Evolutionary conservation across 1,139 yeast species (phyloP).

Genomic region (Yueomyces sp.): DNA sequence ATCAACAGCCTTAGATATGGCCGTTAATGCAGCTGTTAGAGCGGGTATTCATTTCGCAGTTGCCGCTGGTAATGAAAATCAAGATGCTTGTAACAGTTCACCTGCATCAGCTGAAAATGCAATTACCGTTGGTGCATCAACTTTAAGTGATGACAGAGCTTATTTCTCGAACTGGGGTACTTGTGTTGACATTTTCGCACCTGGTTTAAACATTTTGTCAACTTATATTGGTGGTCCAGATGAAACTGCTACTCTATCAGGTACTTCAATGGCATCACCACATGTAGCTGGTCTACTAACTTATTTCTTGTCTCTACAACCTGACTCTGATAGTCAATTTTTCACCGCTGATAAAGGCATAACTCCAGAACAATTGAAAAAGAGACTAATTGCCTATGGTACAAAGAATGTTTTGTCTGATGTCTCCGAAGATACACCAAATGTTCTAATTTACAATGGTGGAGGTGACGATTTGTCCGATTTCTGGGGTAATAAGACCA

Average conservation of each 20-base stretch:
- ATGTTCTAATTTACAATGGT: constrained; percentile 84
- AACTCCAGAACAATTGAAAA: constrained; percentile 80
- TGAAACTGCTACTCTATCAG: constrained; percentile 31
- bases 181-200: constrained; percentile 75
- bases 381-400: constrained; percentile 71
- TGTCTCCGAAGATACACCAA: constrained; percentile 76
- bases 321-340: constrained; percentile 67
- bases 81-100: constrained; percentile 65
- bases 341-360: constrained; percentile 40
- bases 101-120: constrained; percentile 68
- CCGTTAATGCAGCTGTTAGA: constrained; percentile 65
- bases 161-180: constrained; percentile 77
- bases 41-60: constrained; percentile 71
- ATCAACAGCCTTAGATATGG: constrained; percentile 50
- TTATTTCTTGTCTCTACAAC: constrained; percentile 54
- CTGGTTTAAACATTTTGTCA: constrained; percentile 53
- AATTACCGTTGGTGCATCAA: constrained; percentile 78
- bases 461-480: constrained; percentile 69
- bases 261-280: constrained; percentile 87
- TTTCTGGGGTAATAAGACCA: constrained; percentile 39
- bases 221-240: constrained; percentile 10
- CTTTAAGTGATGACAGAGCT: constrained; percentile 57
- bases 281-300: constrained; percentile 65
- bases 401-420: constrained; percentile 57
- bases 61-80: constrained; percentile 78